phyloP scores from a whole-genome alignment of 179 eudicot genomes.

The Beta lomatogona region DNA sequence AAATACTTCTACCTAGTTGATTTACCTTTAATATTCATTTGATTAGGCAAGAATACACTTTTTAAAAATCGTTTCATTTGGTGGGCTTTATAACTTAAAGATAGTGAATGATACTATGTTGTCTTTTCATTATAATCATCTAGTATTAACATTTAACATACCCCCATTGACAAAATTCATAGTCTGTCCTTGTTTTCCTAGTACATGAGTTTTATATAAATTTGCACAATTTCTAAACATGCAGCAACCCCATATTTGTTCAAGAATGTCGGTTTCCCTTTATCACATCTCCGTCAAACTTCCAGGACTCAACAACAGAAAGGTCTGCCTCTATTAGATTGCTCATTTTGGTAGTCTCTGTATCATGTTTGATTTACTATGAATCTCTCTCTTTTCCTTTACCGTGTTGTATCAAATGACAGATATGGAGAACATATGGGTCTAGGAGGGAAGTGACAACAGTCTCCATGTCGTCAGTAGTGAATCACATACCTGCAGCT shows the following conservation, averaged over 20 bases:
- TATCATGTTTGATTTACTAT: background rate
- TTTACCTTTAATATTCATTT: no score
- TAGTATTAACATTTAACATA: no score
- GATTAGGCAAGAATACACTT: no score
- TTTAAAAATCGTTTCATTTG: no score
- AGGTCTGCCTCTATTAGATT: constrained; percentile 12
- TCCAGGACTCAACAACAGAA: constrained; percentile 19
- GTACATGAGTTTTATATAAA: background rate
- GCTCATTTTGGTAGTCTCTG: background rate
- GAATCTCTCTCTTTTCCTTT: background rate
- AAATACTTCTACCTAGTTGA: no score
- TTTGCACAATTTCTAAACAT: background rate
- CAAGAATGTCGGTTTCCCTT: constrained; percentile 24
- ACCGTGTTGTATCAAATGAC: background rate
- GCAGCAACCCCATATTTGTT: constrained; percentile 3
- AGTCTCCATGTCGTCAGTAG: constrained; percentile 41
- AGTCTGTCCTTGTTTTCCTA: no score
- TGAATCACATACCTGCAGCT: constrained; percentile 70
- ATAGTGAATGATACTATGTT: no score
- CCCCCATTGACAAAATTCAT: no score
- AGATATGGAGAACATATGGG: constrained; percentile 36
- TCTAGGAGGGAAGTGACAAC: constrained; percentile 28
- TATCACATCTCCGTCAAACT: constrained; percentile 25
- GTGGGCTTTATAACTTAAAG: no score
- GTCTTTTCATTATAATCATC: no score